Conservation (phyloP, 768 basidiomycete species). For the Termitomyces sp. region DNA sequence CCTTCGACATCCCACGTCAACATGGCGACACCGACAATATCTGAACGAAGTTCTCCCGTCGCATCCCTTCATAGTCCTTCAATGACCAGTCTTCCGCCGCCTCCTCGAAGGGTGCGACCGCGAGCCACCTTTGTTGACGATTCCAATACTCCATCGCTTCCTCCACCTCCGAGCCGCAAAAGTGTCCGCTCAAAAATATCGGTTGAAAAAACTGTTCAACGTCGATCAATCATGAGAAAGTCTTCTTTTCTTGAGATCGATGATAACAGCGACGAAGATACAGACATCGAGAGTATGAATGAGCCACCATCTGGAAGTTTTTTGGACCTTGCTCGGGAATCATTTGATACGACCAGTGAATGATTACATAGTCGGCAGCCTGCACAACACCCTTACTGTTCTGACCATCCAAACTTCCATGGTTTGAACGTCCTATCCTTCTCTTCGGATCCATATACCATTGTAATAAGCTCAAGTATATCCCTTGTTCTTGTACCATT, state of each 20-base stretch:
- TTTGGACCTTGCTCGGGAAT: slow-evolving; percentile 45
- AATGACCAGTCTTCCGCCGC: slow-evolving; percentile 46
- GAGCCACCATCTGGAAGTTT: slow-evolving; percentile 34
- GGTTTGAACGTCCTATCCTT: slow-evolving; percentile 11
- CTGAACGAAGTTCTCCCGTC: slow-evolving; percentile 10
- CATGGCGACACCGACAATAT: slow-evolving; percentile 18
- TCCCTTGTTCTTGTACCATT: slow-evolving; percentile 2
- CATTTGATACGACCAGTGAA: slow-evolving; percentile 39
- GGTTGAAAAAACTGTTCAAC: slow-evolving; percentile 35
- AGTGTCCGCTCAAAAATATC: slow-evolving; percentile 26
- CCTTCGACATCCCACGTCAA: slow-evolving; percentile 31
- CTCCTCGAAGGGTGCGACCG: slow-evolving; percentile 41
- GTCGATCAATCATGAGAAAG: slow-evolving; percentile 55
- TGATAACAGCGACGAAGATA: slow-evolving; percentile 31
- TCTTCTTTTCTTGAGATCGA: slow-evolving; percentile 72
- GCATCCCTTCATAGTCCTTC: slow-evolving; percentile 18
- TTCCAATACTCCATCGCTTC: slow-evolving; percentile 19
- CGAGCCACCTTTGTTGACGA: slow-evolving; percentile 16
- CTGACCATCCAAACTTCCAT: background rate
- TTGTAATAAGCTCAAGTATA: slow-evolving; percentile 7
- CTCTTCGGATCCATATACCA: slow-evolving; percentile 10
- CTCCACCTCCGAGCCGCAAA: slow-evolving; percentile 25
- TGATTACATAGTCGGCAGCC: background rate
- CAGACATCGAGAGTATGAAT: slow-evolving; percentile 17
- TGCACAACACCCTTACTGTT: background rate